Percentiles rank a stretch among this genome's conserved stretches.
Evolutionary conservation across 345 rosid genomes (phyloP).

Genomic region (Orychophragmus violaceus): DNA sequence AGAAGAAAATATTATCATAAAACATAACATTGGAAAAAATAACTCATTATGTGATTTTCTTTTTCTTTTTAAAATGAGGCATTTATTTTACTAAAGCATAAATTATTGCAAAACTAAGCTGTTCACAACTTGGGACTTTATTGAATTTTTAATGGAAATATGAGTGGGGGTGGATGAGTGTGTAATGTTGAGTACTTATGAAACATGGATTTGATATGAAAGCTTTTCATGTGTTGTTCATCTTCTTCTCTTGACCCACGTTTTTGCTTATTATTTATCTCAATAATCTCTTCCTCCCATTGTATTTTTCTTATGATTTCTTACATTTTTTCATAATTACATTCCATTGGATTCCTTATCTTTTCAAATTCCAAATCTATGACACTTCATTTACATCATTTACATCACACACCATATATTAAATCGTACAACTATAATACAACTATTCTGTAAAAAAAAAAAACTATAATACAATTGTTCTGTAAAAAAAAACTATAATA

Average conservation of each 20-base stretch:
- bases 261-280: neutral
- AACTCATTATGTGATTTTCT: neutral
- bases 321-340: neutral
- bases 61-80: neutral
- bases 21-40: neutral
- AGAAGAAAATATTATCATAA: neutral
- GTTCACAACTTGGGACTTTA: conserved; percentile 9
- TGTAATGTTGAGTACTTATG: conserved; percentile 28
- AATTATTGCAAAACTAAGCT: neutral
- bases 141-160: neutral
- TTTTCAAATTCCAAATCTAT: neutral
- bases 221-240: neutral
- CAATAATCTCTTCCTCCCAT: neutral
- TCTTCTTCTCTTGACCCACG: conserved; percentile 6
- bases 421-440: neutral
- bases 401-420: neutral
- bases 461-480: no score
- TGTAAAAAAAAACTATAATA: no score
- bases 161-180: conserved; percentile 26
- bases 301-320: neutral
- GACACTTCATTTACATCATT: neutral
- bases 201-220: conserved; percentile 32
- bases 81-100: neutral
- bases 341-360: conserved; percentile 10
- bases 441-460: neutral